Evolutionary conservation across 2,329 filamentous ascomycete genomes (phyloP).

Genomic region (Apiospora saccharicola): DNA sequence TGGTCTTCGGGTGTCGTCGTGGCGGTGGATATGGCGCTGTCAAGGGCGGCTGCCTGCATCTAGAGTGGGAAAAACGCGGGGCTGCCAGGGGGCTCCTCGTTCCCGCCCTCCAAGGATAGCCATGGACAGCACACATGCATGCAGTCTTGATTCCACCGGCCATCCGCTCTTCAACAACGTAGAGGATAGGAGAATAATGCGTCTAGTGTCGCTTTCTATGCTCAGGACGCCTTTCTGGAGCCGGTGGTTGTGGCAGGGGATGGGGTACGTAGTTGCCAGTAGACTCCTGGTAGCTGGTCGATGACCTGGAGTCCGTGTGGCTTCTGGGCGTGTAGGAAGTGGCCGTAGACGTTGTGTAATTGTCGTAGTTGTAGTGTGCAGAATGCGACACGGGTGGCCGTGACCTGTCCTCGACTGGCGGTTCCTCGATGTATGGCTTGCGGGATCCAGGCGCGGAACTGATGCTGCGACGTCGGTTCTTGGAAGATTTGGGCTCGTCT

Average conservation of each 20-base stretch:
- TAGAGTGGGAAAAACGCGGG: slow-evolving; percentile 10
- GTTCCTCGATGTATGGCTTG: slow-evolving; percentile 19
- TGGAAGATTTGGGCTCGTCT: neutral
- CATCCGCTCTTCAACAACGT: neutral
- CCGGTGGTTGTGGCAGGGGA: neutral
- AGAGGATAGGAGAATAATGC: neutral
- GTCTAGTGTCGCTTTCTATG: neutral
- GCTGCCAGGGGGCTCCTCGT: neutral
- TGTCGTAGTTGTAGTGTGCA: neutral
- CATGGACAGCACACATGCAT: too few species aligned
- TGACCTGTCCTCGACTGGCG: neutral
- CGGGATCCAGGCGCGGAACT: neutral
- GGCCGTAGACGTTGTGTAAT: neutral
- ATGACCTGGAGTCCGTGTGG: neutral
- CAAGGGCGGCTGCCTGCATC: slow-evolving; percentile 9
- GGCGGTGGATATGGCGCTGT: slow-evolving; percentile 9
- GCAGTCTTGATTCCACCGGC: neutral
- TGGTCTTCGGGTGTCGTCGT: slow-evolving; percentile 18
- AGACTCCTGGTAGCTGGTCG: neutral
- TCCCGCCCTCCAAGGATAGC: neutral
- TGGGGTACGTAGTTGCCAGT: neutral
- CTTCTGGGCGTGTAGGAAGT: neutral
- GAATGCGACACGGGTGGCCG: neutral
- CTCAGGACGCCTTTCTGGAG: neutral
- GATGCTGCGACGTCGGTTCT: slow-evolving; percentile 8